These are phyloP conservation scores for Ogataea populi-albae DNA, from an alignment of 805 yeast genomes.

Conservation along the genomic window DNA sequence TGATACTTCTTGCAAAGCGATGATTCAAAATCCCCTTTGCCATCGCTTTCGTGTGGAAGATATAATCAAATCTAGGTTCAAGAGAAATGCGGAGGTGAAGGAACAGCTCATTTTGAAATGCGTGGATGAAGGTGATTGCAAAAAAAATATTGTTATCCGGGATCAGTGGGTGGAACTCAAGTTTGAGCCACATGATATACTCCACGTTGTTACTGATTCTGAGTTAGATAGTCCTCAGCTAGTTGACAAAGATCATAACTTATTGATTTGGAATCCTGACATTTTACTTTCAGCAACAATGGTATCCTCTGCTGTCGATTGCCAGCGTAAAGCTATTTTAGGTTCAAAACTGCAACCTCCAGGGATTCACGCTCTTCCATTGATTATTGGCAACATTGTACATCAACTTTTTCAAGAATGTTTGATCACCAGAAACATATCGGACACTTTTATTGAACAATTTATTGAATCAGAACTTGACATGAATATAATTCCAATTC, in stretches of 20 bases:
- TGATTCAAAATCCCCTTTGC: constrained; percentile 47
- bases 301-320: constrained; percentile 70
- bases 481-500: constrained; percentile 38
- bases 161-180: constrained; percentile 59
- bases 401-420: constrained; percentile 74
- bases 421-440: constrained; percentile 37
- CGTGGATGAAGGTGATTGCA: constrained; percentile 32
- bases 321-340: constrained; percentile 70
- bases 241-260: constrained; percentile 53
- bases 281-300: constrained; percentile 75
- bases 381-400: constrained; percentile 78
- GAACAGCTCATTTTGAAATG: constrained; percentile 58
- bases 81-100: constrained; percentile 28
- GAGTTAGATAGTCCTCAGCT: constrained; percentile 33
- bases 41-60: constrained; percentile 44
- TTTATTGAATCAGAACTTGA: constrained; percentile 31
- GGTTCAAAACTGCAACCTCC: constrained; percentile 54
- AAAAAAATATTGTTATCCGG: constrained; percentile 48
- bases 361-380: constrained; percentile 60
- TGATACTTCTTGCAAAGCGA: constrained; percentile 35
- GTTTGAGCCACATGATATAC: constrained; percentile 49
- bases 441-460: constrained; percentile 36
- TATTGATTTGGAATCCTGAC: constrained; percentile 86
- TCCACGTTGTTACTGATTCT: constrained; percentile 54
- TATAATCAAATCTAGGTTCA: constrained; percentile 33